Evolutionary conservation across 2,329 filamentous ascomycete species (phyloP), one percentile per base, ranked within the genome.

Genomic region (Incumbomyces lentus): DNA sequence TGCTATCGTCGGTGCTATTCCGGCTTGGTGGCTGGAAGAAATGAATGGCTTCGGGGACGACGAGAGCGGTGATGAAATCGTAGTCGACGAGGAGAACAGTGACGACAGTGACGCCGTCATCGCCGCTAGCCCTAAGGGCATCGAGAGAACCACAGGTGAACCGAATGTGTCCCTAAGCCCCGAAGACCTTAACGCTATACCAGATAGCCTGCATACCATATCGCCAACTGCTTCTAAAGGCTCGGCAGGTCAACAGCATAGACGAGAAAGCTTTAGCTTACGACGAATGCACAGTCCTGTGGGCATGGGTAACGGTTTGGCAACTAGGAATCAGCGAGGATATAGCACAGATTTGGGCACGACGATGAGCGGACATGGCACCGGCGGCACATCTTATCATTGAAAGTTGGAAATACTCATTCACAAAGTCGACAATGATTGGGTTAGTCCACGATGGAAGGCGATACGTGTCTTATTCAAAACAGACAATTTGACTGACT

Each of bases 21-120:
- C 87, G 0, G 76, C 84, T 0, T 86, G 81, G 62, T 83, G 80
- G 67, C 74, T 93, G 1, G 74, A 81, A 2, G 79, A 95, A 59
- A 82, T 82, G 32, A 78, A 86, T 7, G 86, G 86, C 0, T 69
- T 86, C 64, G 65, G 65, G 13, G 64, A 64, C 32, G 46, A 54
- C 22, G 58, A 59, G 35, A 60, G 65, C n/a, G 60, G 57, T 2
- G 57, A 62, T 11, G 52, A 54, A 22, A 49, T 54, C 10, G 46
- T 44, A 6, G 41, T 46, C 7, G 54, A 57, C 19, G 49, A 49
- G 14, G 48, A 51, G 22, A 46, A 46, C 6, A 18, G 36, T 19
- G 49, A 44, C 8, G 49, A 53, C 8, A 50, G 49, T 14, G 13
- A 40, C 18, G 29, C 12, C n/a, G 19, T 13, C 8, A 2, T 14